Evolutionary conservation across 768 basidiomycete species (phyloP).

Genomic region (Termitomyces sp.): DNA sequence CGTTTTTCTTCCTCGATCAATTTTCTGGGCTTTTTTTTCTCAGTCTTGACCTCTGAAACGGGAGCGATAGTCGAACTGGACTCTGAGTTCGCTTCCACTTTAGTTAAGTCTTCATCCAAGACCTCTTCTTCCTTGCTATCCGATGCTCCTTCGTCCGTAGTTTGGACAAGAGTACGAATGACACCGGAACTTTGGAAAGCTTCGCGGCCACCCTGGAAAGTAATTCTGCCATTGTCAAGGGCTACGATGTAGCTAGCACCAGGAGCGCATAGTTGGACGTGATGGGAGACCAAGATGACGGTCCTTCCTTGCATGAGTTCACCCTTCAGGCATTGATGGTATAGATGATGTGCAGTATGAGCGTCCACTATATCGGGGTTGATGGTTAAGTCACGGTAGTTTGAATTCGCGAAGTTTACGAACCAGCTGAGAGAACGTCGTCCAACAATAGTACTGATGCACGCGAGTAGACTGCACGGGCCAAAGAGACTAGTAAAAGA

Average conservation of each 20-base stretch:
- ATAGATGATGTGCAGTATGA: slow-evolving; percentile 89
- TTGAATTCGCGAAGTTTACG: slow-evolving; percentile 18
- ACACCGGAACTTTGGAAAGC: slow-evolving; percentile 67
- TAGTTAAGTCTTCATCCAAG: slow-evolving; percentile 13
- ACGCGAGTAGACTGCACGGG: slow-evolving; percentile 87
- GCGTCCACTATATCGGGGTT: slow-evolving; percentile 63
- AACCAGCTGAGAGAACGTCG: slow-evolving; percentile 66
- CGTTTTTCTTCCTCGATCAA: slow-evolving; percentile 81
- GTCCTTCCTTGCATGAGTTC: slow-evolving; percentile 80
- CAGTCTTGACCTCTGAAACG: slow-evolving; percentile 25
- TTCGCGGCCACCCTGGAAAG: slow-evolving; percentile 65
- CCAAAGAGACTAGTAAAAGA: slow-evolving; percentile 53
- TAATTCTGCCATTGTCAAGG: slow-evolving; percentile 76
- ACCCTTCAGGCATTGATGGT: slow-evolving; percentile 78
- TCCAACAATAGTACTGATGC: slow-evolving; percentile 81
- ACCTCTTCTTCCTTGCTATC: slow-evolving; percentile 41
- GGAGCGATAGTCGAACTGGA: slow-evolving; percentile 29
- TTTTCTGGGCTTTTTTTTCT: slow-evolving; percentile 69
- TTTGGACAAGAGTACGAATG: slow-evolving; percentile 64
- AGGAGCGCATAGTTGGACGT: slow-evolving; percentile 83
- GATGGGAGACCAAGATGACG: slow-evolving; percentile 91
- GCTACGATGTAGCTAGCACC: slow-evolving; percentile 81
- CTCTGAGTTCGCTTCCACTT: slow-evolving; percentile 16
- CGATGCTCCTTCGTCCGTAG: slow-evolving; percentile 26
- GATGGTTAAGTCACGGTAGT: neutral